phyloP scores from a whole-genome alignment of 768 basidiomycete species.

The Butyriboletus loyo region DNA sequence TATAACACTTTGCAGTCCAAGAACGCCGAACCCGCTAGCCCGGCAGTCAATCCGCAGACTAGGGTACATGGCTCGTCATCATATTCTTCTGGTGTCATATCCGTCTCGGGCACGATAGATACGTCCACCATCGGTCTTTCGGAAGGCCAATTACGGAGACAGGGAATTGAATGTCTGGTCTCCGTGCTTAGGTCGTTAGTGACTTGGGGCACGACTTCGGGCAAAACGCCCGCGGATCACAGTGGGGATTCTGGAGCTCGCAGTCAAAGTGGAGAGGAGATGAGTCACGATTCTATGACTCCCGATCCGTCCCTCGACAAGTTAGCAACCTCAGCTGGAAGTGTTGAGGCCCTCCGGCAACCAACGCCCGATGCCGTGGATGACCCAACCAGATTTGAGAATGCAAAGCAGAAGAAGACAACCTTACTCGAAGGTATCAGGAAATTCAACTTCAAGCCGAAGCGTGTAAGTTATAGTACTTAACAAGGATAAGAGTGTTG shows the following conservation, averaged over 20 bases:
- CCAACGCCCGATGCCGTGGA: constrained; percentile 80
- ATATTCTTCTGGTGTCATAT: constrained; percentile 62
- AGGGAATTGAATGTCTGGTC: constrained; percentile 93
- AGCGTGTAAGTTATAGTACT: constrained; percentile 56
- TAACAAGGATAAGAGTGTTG: background rate
- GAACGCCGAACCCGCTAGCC: constrained; percentile 56
- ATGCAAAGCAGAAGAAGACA: constrained; percentile 94
- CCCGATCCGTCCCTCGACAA: constrained; percentile 58
- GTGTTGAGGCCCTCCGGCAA: constrained; percentile 57
- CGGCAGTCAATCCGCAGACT: constrained; percentile 48
- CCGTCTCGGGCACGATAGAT: constrained; percentile 66
- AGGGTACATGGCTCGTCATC: constrained; percentile 37
- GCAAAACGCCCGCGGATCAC: constrained; percentile 32
- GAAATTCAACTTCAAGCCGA: constrained; percentile 99
- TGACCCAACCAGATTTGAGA: constrained; percentile 91
- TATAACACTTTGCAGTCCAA: constrained; percentile 48
- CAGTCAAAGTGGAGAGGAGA: constrained; percentile 54
- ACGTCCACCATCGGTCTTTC: constrained; percentile 66
- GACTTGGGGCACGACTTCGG: constrained; percentile 73
- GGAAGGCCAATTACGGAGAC: constrained; percentile 81
- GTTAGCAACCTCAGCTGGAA: constrained; percentile 44
- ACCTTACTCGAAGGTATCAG: constrained; percentile 92
- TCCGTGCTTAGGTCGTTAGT: constrained; percentile 87
- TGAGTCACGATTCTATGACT: constrained; percentile 45
- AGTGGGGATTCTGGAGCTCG: constrained; percentile 40